A percentile compares a stretch with the other conserved stretches of the same genome.
Evolutionary conservation across 257 asterid genomes (phyloP).

Genomic region (Plantago ovata): DNA sequence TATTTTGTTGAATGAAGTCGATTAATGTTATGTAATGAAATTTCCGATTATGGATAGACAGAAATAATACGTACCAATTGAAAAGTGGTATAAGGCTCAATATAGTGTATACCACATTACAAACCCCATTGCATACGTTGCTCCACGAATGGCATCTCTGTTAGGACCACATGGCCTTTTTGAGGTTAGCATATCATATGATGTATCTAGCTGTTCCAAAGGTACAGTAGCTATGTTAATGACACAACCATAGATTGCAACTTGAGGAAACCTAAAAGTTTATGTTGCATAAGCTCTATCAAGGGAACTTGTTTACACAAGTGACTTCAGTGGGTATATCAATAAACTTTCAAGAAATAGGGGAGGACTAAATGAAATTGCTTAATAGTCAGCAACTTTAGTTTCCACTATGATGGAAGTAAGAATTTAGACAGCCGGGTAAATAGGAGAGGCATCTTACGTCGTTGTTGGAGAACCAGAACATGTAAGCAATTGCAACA

Average conservation of each 20-base stretch:
- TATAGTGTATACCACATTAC: too few species aligned
- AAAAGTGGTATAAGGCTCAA: too few species aligned
- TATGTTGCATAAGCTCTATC: not conserved
- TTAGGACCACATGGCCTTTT: constrained; percentile 93
- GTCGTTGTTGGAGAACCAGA: constrained; percentile 77
- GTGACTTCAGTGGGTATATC: not conserved
- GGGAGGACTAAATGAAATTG: too few species aligned
- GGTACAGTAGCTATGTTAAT: constrained; percentile 1
- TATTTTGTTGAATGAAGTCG: too few species aligned
- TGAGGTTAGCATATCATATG: constrained; percentile 58
- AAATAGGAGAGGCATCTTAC: constrained; percentile 33
- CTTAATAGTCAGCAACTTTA: too few species aligned
- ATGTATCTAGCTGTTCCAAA: constrained; percentile 54
- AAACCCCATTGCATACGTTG: too few species aligned
- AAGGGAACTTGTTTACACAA: not conserved
- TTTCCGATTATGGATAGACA: too few species aligned
- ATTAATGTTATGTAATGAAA: too few species aligned
- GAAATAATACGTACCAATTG: too few species aligned
- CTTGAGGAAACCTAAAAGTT: not conserved
- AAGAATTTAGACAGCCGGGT: too few species aligned
- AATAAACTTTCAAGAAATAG: not conserved
- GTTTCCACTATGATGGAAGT: too few species aligned
- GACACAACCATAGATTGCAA: not conserved
- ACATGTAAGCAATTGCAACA: constrained; percentile 87
- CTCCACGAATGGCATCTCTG: constrained; percentile 71